Percentiles rank a stretch among this genome's conserved stretches.
Evolutionary conservation across 2,329 filamentous ascomycete species (phyloP).

Genomic region (Nothomitra cinnamomea): DNA sequence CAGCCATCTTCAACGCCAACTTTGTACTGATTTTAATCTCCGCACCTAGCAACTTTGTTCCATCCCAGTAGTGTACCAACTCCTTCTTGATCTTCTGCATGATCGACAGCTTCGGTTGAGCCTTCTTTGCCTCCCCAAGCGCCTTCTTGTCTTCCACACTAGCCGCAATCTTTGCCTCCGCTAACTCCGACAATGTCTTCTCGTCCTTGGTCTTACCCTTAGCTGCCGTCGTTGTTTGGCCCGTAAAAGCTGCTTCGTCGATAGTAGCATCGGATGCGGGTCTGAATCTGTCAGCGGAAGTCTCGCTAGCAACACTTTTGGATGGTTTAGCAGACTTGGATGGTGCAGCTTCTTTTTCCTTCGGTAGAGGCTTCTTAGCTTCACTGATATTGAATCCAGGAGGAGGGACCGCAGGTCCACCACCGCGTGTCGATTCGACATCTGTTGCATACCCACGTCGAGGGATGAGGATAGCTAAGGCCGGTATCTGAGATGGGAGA

Average conservation of each 20-base stretch:
- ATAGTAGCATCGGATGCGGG: constrained; percentile 16
- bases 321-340: constrained; percentile 16
- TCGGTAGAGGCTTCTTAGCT: constrained; percentile 67
- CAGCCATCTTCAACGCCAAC: constrained; percentile 90
- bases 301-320: constrained; percentile 15
- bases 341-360: constrained; percentile 29
- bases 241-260: constrained; percentile 9
- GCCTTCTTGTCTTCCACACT: constrained; percentile 36
- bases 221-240: constrained; percentile 5
- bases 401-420: constrained; percentile 46
- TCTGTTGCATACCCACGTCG: constrained; percentile 38
- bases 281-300: constrained; percentile 3
- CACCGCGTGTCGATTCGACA: constrained; percentile 31
- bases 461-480: constrained; percentile 40
- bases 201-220: constrained; percentile 15
- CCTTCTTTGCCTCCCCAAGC: constrained; percentile 45
- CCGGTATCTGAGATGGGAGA: constrained; percentile 22
- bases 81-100: constrained; percentile 94
- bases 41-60: constrained; percentile 81
- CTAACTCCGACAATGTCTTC: constrained; percentile 39
- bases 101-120: constrained; percentile 72
- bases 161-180: constrained; percentile 35
- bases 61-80: constrained; percentile 90
- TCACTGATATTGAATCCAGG: constrained; percentile 83
- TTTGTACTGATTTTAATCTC: constrained; percentile 88